Percentiles rank a stretch among this genome's conserved stretches.
These are phyloP conservation scores for Colletotrichum sp. DNA, from an alignment of 2,329 filamentous ascomycete species.

Conservation along the genomic window DNA sequence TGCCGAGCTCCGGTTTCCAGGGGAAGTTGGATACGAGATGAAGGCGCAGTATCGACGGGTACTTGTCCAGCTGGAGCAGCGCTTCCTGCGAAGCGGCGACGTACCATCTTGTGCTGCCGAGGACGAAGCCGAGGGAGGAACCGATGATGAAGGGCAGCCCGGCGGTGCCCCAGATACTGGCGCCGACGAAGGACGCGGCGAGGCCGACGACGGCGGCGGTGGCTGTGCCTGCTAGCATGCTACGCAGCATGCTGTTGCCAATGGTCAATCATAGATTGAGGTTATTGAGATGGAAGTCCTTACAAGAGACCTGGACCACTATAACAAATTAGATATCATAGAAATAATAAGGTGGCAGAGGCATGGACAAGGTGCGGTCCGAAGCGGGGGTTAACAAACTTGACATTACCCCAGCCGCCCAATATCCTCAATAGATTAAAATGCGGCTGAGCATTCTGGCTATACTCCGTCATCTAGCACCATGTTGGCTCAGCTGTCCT, in stretches of 20 bases:
- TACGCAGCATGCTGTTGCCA: conserved; percentile 25
- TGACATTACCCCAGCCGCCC: conserved; percentile 25
- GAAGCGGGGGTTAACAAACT: not conserved
- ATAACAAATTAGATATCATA: not conserved
- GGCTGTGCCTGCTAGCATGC: conserved; percentile 25
- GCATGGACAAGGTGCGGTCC: not conserved
- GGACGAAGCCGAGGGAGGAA: conserved; percentile 24
- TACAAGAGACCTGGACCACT: conserved; percentile 2
- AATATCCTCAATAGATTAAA: conserved; percentile 17
- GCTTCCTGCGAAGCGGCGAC: conserved; percentile 19
- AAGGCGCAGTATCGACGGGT: conserved; percentile 24
- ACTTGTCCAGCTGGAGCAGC: conserved; percentile 22
- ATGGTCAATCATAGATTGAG: fast-evolving
- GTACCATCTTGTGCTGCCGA: conserved; percentile 26
- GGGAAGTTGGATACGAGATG: conserved; percentile 27
- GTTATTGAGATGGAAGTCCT: not conserved
- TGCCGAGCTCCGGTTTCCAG: conserved; percentile 19
- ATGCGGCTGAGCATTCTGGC: not conserved
- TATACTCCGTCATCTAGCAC: not conserved
- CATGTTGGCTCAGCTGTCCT: not conserved
- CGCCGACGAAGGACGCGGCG: conserved; percentile 16
- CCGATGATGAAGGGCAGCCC: conserved; percentile 24
- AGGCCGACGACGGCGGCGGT: conserved; percentile 22
- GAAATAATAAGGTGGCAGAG: fast-evolving
- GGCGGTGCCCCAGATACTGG: conserved; percentile 26